Evolutionary conservation across 495 filamentous ascomycete species (phyloP), one percentile per base, ranked within the genome.

Genomic region (Penicillium maclennaniae): DNA sequence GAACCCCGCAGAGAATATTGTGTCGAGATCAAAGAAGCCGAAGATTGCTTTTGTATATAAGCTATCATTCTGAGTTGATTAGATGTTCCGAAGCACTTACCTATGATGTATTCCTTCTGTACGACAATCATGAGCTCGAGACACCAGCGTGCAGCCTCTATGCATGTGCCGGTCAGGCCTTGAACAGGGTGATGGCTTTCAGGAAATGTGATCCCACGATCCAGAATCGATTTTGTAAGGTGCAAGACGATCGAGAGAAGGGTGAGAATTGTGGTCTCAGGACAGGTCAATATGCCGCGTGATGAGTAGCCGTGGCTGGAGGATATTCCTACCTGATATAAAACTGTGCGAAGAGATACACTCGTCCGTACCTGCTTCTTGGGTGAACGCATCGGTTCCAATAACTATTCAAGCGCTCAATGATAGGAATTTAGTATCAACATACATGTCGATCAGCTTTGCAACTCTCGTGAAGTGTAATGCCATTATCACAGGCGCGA

Each of bases 11-110:
- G 50, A 53, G 17, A 53, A 53, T 3, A 46, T 53, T 7, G 50
- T 9, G 21, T 53, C 50, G 8, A 53, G 42, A 25, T 53, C 50
- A 28, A 53, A 53, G 12, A 53, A 53, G 15, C 50, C 50, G 17
- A 53, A 53, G 40, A 45, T 53, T 15, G 50, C 50, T 53, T 8
- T 31, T 23, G 7, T 9, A 23, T n/a, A 25, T 53, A 14, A 31
- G 31, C n/a, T 7, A 7, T 28, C 1, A 15, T 31, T 31, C 6
- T 12, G 7, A 7, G 27, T 31, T 7, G 27, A 12, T 31, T 12
- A 5, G 1, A n/a, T 16, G 1, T 17, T 17, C 5, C 1, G 14
- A 28, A 26, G 9, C 4, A 46, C 50, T 6, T 3, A 46, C 50
- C 43, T 28, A 53, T 53, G 43, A 53, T 53, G 23, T 53, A 25